Percentiles rank a stretch among this genome's conserved stretches.
phyloP scores from a whole-genome alignment of 768 basidiomycete species.

The Chalciporus piperatus region DNA sequence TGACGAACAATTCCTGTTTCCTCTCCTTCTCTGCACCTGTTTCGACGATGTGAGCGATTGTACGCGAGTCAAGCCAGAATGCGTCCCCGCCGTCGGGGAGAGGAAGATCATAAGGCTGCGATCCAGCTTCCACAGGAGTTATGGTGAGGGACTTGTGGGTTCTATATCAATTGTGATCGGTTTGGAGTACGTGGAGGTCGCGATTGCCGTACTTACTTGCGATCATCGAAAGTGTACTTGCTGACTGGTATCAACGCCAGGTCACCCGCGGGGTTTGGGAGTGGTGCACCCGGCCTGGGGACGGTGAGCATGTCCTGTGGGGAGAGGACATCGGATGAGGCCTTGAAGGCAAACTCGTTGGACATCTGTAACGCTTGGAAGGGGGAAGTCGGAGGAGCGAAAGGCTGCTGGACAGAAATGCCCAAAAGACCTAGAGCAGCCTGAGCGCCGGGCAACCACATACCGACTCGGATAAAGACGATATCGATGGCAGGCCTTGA shows the following conservation, averaged over 20 bases:
- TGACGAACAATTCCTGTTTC: conserved; percentile 55
- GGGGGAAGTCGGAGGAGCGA: conserved; percentile 23
- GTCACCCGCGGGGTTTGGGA: conserved; percentile 68
- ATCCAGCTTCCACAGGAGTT: conserved; percentile 51
- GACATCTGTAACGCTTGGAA: conserved; percentile 16
- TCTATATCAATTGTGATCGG: conserved; percentile 35
- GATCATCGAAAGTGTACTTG: conserved; percentile 69
- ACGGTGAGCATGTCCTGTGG: conserved; percentile 71
- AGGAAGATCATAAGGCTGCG: conserved; percentile 51
- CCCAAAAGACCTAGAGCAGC: conserved; percentile 48
- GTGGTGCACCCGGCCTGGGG: conserved; percentile 60
- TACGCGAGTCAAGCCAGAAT: conserved; percentile 75
- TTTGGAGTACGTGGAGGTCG: background rate
- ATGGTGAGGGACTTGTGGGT: conserved; percentile 69
- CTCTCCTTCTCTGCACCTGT: conserved; percentile 45
- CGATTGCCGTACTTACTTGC: conserved; percentile 51
- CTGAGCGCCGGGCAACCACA: conserved; percentile 43
- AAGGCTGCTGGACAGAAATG: conserved; percentile 52
- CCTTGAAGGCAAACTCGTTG: conserved; percentile 55
- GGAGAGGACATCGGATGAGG: conserved; percentile 58
- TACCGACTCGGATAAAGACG: conserved; percentile 9
- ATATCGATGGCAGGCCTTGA: conserved; percentile 9
- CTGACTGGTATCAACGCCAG: conserved; percentile 63
- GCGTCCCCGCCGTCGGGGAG: conserved; percentile 67
- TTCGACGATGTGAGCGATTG: conserved; percentile 67